Base-by-base conservation (phyloP, 192 early-diverging fungal species). In the Entrophospora sp. region DNA sequence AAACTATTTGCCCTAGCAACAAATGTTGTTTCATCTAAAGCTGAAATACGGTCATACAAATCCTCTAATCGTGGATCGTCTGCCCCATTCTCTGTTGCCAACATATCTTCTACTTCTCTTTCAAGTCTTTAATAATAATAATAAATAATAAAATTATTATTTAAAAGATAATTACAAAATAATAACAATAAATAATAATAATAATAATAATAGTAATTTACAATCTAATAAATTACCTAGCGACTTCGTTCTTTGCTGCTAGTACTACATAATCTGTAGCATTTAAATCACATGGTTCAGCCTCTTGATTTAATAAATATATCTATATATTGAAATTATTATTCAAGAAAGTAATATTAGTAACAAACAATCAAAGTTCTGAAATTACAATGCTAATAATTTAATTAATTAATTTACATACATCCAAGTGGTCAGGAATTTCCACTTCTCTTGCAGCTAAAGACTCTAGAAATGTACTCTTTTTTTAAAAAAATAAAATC, bases 391-490 rank as follows among this genome's bases (percentile, higher is more conserved):
- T 0, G 32, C 22, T 13, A 42, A 52, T 68, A 42, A 16, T 22
- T 7, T 36, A 55, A 34, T 28, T 28, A 22, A 25, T 28, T 52
- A 55, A 42, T n/a, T n/a, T n/a, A 74, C 79, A 73, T 79, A 83
- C 81, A 85, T 97, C 95, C 73, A 99, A 97, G 67, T 95, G 93
- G 14, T 89, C 88, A 16, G 97, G 97, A 71, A 99, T 93, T 37
- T 90, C 89, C 45, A 91, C 90, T 67, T 99, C 97, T 71, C 94
- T 85, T 46, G 85, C 88, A 62, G 92, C 91, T 75, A 99, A 84
- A 40, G 89, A 91, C 61, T 88, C 83, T 60, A 99, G 77, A 75
- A 99, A 96, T 32, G 97, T 98, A 12, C 91, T 92, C 76, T 96
- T n/a, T n/a, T n/a, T n/a, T n/a, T n/a, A 94, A 44, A n/a, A n/a